Evolutionary conservation across 345 rosid species (phyloP).

Genomic region (Salix dunnii): DNA sequence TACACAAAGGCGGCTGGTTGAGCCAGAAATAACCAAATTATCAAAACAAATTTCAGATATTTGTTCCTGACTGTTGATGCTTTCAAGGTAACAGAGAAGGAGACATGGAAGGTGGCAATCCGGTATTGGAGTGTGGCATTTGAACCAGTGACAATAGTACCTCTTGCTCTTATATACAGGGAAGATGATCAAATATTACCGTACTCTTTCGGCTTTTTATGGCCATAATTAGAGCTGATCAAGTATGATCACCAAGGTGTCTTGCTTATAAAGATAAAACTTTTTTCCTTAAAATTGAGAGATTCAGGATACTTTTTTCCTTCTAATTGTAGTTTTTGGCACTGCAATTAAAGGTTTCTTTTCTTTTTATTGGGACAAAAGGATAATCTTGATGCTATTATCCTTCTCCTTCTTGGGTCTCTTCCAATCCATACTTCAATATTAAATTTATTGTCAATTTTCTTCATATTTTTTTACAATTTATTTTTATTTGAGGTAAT

Average conservation of each 20-base stretch:
- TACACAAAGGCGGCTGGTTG: neutral
- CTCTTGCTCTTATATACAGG: neutral
- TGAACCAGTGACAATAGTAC: neutral
- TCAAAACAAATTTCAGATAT: neutral
- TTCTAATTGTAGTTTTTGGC: neutral
- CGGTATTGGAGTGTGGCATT: slow-evolving; percentile 1
- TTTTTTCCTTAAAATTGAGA: neutral
- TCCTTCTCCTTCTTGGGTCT: too few relatives aligned
- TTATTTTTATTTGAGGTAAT: too few relatives aligned
- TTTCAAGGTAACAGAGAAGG: slow-evolving; percentile 1
- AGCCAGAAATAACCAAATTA: neutral
- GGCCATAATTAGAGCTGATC: neutral
- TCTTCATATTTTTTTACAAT: too few relatives aligned
- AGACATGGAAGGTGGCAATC: slow-evolving; percentile 11
- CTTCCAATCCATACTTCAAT: too few relatives aligned
- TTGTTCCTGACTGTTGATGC: slow-evolving; percentile 8
- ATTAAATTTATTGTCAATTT: too few relatives aligned
- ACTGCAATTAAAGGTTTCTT: neutral
- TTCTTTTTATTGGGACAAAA: too few relatives aligned
- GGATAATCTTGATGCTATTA: too few relatives aligned
- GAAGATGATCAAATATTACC: neutral
- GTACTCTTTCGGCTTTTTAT: neutral
- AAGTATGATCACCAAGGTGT: neutral
- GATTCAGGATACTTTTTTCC: neutral
- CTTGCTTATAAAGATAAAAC: neutral